Evolutionary conservation across 331 rosid genomes (phyloP).

Genomic region (Ulmus americana): DNA sequence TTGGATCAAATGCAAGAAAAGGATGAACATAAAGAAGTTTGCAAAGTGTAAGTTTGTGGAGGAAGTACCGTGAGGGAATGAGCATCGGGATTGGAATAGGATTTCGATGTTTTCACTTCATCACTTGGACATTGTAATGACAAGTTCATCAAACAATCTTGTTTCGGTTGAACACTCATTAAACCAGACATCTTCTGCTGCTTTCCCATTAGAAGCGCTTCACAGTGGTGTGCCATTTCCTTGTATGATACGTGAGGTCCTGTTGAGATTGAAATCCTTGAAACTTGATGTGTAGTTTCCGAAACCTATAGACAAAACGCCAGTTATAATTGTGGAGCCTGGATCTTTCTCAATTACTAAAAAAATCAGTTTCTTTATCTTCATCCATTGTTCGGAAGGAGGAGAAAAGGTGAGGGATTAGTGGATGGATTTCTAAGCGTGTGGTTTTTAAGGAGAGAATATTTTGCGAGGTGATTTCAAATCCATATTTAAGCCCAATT

Average conservation of each 20-base stretch:
- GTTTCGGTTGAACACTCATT: conserved; percentile 45
- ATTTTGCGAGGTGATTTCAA: too few relatives aligned
- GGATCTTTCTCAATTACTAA: not conserved
- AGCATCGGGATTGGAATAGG: conserved; percentile 15
- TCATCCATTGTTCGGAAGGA: too few relatives aligned
- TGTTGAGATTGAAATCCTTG: conserved; percentile 50
- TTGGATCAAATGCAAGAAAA: conserved; percentile 21
- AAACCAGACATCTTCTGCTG: conserved; percentile 64
- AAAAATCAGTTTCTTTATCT: not conserved
- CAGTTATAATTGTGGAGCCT: not conserved
- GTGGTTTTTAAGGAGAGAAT: too few relatives aligned
- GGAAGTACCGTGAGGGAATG: conserved; percentile 39
- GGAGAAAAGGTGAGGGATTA: too few relatives aligned
- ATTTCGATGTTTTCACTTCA: conserved; percentile 24
- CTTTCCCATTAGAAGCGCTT: conserved; percentile 66
- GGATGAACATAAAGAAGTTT: not conserved
- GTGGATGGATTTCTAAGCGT: too few relatives aligned
- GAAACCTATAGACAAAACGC: conserved; percentile 43
- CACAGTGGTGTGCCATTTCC: conserved; percentile 84
- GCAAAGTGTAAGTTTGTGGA: conserved; percentile 8
- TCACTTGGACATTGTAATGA: conserved; percentile 26
- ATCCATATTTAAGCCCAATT: too few relatives aligned
- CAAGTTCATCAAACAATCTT: conserved; percentile 29
- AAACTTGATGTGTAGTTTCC: conserved; percentile 58
- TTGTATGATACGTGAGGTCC: conserved; percentile 53